phyloP scores from a whole-genome alignment of 177 flowering plant genomes.

The Vitis hybrid region DNA sequence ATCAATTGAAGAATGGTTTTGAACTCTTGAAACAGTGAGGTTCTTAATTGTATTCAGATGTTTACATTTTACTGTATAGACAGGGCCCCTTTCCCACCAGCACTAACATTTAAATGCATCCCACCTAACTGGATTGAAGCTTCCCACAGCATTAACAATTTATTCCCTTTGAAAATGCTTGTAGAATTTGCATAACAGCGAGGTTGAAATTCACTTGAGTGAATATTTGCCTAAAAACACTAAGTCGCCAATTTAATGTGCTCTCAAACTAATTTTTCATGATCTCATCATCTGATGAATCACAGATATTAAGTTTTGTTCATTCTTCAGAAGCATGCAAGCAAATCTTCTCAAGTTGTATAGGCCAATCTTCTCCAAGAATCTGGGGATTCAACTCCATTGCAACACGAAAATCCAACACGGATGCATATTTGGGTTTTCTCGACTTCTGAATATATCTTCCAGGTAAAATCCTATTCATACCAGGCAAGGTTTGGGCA shows the following conservation, averaged over 20 bases:
- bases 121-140: constrained; percentile 18
- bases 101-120: constrained; percentile 23
- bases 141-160: constrained; percentile 20
- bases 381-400: constrained; percentile 57
- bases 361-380: constrained; percentile 64
- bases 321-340: constrained; percentile 32
- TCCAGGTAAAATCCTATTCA: constrained; percentile 7
- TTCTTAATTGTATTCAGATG: constrained; percentile 12
- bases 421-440: constrained; percentile 22
- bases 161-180: constrained; percentile 13
- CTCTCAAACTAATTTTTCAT: background rate
- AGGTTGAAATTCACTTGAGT: constrained; percentile 12
- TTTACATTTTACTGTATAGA: constrained; percentile 22
- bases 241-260: constrained; percentile 4
- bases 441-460: constrained; percentile 2
- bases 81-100: constrained; percentile 12
- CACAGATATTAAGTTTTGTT: constrained; percentile 9
- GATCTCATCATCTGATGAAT: background rate
- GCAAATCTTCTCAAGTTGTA: constrained; percentile 53
- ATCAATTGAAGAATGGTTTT: constrained; percentile 15
- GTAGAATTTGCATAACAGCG: constrained; percentile 6
- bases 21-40: constrained; percentile 14
- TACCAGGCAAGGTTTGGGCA: constrained; percentile 7
- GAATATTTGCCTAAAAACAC: constrained; percentile 8
- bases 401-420: constrained; percentile 51